Conservation (phyloP, 2,329 filamentous ascomycete species). For the Fusarium sp. region DNA sequence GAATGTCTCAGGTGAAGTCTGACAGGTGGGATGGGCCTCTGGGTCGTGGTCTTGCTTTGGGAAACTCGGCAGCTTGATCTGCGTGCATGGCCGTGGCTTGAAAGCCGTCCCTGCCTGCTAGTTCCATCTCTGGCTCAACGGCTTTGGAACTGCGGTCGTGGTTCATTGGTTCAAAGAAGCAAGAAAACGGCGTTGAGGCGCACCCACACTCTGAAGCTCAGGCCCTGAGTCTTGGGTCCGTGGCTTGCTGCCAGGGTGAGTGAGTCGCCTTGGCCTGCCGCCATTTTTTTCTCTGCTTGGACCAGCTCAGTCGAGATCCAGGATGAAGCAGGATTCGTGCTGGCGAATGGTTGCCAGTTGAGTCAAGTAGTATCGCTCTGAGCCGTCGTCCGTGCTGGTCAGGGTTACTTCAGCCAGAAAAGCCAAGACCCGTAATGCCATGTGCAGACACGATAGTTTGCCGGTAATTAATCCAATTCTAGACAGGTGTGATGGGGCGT, state of each 20-base stretch:
- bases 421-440: constrained; percentile 3
- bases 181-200: constrained; percentile 26
- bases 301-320: background rate
- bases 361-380: background rate
- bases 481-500: constrained; percentile 17
- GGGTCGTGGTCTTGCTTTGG: background rate
- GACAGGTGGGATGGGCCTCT: constrained; percentile 23
- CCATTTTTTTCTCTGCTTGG: constrained; percentile 6
- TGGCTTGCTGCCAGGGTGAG: constrained; percentile 34
- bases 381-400: background rate
- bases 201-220: constrained; percentile 29
- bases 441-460: constrained; percentile 8
- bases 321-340: background rate
- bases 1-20: constrained; percentile 40
- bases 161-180: constrained; percentile 27
- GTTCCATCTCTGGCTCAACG: constrained; percentile 27
- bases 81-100: constrained; percentile 36
- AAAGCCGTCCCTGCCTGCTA: constrained; percentile 19
- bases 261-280: constrained; percentile 12
- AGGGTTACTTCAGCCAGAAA: background rate
- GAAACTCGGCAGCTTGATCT: constrained; percentile 33
- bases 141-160: constrained; percentile 28
- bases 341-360: background rate
- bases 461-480: constrained; percentile 28
- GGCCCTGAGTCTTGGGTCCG: constrained; percentile 23